Evolutionary conservation across 2,329 filamentous ascomycete species (phyloP), one percentile per base, ranked within the genome.

Genomic region (Penicillium capsulatum): DNA sequence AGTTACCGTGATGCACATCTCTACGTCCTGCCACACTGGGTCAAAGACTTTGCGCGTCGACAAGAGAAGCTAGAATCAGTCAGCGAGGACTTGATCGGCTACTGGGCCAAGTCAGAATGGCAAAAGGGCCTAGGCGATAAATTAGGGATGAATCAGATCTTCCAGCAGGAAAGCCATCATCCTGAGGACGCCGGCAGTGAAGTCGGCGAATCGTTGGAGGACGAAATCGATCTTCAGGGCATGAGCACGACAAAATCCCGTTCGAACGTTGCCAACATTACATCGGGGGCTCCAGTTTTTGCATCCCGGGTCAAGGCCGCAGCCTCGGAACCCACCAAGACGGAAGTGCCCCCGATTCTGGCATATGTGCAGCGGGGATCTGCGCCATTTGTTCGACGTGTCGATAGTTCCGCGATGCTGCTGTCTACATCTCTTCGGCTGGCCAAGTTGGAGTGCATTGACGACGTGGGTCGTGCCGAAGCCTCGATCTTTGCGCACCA

Each of bases 71-170:
- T 98, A 47, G 86, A 95, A 55, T 94, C 83, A 40, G 81, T 98
- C 33, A 86, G 85, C 20, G 91, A 97, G 63, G 91, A 97, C 57
- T 80, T 96, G 4, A 73, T 97, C 11, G 89, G 90, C 5, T 95
- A 87, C 85, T 95, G 90, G 89, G 87, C 90, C 22, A 97, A 97
- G 63, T 81, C 91, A 1, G 81, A 82, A 38, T 98, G 92, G 92
- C 90, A 97, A 64, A 73, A 77, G 3, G 86, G 87, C 0, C 71
- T 96, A 3, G 79, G 78, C 1, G 79, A 84, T 36, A 96, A 94
- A 64, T 74, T 97, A 6, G 78, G 81, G 1, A 69, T 95, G 36
- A 70, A 77, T 34, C 73, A 83, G 31, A 76, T 91, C 3, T 72
- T 92, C 34, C 72, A 76, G 10, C 70, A 60, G 42, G 61, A 61